phyloP scores from a whole-genome alignment of 2,329 filamentous ascomycete species.

The Immersiporthe knoxdaviesiana region DNA sequence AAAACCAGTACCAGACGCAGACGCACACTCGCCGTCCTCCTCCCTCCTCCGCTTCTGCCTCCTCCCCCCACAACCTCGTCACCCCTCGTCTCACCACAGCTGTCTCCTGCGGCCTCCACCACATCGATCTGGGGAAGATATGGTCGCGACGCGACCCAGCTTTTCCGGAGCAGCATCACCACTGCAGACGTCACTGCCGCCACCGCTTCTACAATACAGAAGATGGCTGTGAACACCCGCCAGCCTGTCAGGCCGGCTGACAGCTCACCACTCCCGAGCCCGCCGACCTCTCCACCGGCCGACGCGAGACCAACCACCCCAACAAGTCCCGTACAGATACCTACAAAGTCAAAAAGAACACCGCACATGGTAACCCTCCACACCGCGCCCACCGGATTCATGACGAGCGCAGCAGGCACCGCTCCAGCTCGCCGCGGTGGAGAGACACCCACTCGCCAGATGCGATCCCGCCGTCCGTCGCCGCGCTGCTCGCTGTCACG shows the following conservation, averaged over 20 bases:
- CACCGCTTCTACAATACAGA: not conserved
- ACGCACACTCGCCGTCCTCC: constrained; percentile 9
- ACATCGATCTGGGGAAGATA: constrained; percentile 37
- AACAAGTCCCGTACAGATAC: constrained; percentile 60
- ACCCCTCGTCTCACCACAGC: constrained; percentile 28
- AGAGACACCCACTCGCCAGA: constrained; percentile 55
- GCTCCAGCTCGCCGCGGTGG: constrained; percentile 37
- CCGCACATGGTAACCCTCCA: constrained; percentile 39
- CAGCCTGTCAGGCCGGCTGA: constrained; percentile 33
- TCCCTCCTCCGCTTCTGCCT: constrained; percentile 20
- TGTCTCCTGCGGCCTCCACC: constrained; percentile 21
- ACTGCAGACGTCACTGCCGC: constrained; percentile 32
- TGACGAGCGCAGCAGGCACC: constrained; percentile 42
- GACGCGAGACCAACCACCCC: constrained; percentile 43
- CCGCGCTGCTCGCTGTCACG: constrained; percentile 64
- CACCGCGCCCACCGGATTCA: constrained; percentile 40
- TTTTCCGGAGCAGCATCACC: constrained; percentile 29
- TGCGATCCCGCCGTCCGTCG: constrained; percentile 61
- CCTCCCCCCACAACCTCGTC: constrained; percentile 17
- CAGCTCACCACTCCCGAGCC: constrained; percentile 32
- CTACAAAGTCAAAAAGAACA: constrained; percentile 47
- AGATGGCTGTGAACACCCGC: constrained; percentile 37
- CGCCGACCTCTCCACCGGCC: constrained; percentile 38
- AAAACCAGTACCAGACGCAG: no score
- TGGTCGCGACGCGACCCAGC: constrained; percentile 33